Evolutionary conservation across 495 filamentous ascomycete genomes (phyloP).

Genomic region (Aspergillus olivimuriae): DNA sequence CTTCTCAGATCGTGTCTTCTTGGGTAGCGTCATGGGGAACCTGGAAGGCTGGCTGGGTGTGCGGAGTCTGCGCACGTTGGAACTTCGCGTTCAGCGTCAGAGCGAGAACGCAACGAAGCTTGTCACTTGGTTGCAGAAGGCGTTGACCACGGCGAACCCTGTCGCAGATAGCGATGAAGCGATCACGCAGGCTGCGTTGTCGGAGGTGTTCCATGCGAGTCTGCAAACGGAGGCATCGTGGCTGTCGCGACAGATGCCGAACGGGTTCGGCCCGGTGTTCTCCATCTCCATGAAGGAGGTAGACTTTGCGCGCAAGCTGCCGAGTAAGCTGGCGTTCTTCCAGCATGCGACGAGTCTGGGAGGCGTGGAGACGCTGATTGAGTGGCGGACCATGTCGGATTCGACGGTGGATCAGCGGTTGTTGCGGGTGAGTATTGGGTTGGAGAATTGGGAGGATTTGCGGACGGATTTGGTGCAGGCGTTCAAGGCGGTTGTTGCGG

Average conservation of each 20-base stretch:
- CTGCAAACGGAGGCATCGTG: constrained; percentile 62
- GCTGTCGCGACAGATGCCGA: constrained; percentile 85
- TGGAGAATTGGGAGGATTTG: constrained; percentile 85
- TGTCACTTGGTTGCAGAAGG: constrained; percentile 61
- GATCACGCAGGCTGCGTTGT: constrained; percentile 47
- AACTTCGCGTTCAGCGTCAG: constrained; percentile 72
- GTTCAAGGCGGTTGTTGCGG: constrained; percentile 36
- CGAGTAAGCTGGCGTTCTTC: constrained; percentile 73
- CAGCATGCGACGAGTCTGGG: constrained; percentile 93
- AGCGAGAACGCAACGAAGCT: constrained; percentile 59
- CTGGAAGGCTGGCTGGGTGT: constrained; percentile 91
- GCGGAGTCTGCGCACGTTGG: constrained; percentile 77
- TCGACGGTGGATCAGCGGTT: constrained; percentile 61
- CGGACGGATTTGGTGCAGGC: constrained; percentile 65
- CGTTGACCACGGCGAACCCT: constrained; percentile 29
- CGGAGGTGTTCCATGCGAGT: constrained; percentile 65
- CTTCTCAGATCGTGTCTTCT: constrained; percentile 54
- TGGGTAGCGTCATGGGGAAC: constrained; percentile 86
- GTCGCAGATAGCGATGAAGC: constrained; percentile 29
- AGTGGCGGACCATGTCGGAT: constrained; percentile 71
- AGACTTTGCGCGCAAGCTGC: constrained; percentile 58
- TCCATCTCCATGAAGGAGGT: constrained; percentile 57
- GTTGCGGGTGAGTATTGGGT: constrained; percentile 75
- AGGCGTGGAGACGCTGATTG: constrained; percentile 87
- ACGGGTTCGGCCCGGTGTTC: constrained; percentile 87